Conservation (phyloP, 2,329 filamentous ascomycete genomes). For the Dactylellina sp. region DNA sequence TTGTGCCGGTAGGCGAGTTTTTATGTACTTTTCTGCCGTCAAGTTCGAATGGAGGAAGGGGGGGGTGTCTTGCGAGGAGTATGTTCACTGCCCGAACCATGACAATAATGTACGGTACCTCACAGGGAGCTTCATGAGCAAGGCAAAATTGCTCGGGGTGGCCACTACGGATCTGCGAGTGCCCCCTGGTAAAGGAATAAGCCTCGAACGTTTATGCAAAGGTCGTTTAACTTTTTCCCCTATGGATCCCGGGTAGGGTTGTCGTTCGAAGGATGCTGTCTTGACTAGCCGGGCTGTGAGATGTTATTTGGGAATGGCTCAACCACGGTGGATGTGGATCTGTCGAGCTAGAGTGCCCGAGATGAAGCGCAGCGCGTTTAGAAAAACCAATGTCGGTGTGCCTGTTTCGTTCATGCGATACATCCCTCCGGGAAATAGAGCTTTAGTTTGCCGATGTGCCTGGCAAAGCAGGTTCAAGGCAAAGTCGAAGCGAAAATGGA, state of each 20-base stretch:
- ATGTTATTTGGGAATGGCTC: slow-evolving; percentile 14
- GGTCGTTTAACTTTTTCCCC: slow-evolving; percentile 31
- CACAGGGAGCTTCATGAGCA: slow-evolving; percentile 25
- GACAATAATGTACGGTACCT: slow-evolving; percentile 15
- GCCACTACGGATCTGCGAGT: slow-evolving; percentile 27
- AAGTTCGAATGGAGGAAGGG: slow-evolving; percentile 10
- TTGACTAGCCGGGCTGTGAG: slow-evolving; percentile 41
- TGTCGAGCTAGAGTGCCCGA: slow-evolving; percentile 31
- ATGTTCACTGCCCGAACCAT: slow-evolving; percentile 10
- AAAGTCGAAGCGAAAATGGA: slow-evolving; percentile 34
- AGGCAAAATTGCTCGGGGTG: slow-evolving; percentile 47
- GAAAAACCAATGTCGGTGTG: slow-evolving; percentile 35
- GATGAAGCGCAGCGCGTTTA: slow-evolving; percentile 52
- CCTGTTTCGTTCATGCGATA: slow-evolving; percentile 37
- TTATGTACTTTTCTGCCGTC: slow-evolving; percentile 41
- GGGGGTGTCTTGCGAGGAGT: slow-evolving; percentile 3
- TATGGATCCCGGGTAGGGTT: slow-evolving; percentile 46
- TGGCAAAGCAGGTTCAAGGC: slow-evolving; percentile 46
- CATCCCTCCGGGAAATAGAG: slow-evolving; percentile 28
- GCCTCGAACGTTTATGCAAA: slow-evolving; percentile 47
- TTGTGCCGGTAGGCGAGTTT: slow-evolving; percentile 43
- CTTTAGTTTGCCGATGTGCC: slow-evolving; percentile 33
- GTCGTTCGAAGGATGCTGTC: slow-evolving; percentile 25
- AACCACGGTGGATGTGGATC: not conserved
- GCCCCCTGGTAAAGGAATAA: slow-evolving; percentile 35